Evolutionary conservation across 2,329 filamentous ascomycete species (phyloP).

Genomic region (Arthroderma uncinatum): DNA sequence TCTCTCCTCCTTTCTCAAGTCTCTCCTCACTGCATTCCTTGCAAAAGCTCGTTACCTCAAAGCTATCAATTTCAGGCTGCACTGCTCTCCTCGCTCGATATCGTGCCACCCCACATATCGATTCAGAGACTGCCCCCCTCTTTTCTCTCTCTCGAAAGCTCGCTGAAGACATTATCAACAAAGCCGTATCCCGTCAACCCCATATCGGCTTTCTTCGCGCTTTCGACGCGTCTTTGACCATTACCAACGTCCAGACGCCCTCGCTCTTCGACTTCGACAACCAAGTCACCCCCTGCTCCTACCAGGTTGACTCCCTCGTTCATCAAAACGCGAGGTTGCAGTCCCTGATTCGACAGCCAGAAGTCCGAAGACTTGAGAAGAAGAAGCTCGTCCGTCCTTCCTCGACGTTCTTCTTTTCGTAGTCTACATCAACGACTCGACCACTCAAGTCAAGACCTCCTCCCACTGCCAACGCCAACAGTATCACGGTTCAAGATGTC

Average conservation of each 20-base stretch:
- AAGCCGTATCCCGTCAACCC: not conserved
- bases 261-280: not conserved
- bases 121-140: not conserved
- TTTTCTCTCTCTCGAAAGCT: not conserved
- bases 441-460: not conserved
- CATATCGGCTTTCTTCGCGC: not conserved
- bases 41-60: not conserved
- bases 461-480: not conserved
- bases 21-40: not conserved
- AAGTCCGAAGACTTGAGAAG: not conserved
- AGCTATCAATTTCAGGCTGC: not conserved
- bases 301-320: not conserved
- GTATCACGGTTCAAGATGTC: not conserved
- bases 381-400: not conserved
- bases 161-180: not conserved
- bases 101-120: not conserved
- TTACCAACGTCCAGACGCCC: not conserved
- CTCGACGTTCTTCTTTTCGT: not conserved
- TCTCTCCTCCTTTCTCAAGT: constrained; percentile 2
- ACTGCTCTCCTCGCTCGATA: not conserved
- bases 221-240: not conserved
- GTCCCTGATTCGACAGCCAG: not conserved
- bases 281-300: not conserved
- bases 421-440: not conserved
- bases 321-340: not conserved